Base-by-base conservation (phyloP, 2,329 filamentous ascomycete genomes). In the Diplodia scrobiculata region DNA sequence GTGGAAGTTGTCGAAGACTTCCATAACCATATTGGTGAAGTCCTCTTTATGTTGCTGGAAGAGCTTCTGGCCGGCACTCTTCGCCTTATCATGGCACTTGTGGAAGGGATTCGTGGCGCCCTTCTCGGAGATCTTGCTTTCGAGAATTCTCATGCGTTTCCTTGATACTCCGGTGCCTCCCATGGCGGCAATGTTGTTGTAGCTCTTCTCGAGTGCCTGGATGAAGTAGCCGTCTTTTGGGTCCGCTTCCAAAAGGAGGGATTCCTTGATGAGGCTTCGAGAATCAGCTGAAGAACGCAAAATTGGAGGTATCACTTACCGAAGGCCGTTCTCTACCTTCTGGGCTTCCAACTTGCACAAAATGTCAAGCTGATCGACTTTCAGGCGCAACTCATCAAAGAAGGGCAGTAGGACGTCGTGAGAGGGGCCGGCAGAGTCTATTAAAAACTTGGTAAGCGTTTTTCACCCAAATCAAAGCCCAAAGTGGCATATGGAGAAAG, bases 171-270 rank as follows among this genome's bases (percentile, higher is more conserved):
- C 32, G 10, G 63, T 25, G 27, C 67, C 55, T 6, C 14, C 3
- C 11, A 65, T 55, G 34, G 45, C 27, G 2, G 19, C 63, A 13
- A 55, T n/a, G 9, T 41, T 17, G 6, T 38, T 17, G 52, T 73
- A 73, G 25, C 70, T 54, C 0, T 54, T 5, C 2, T 34, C 3
- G 66, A 73, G 70, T 1, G 67, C 67, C 14, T 66, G 52, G 3
- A 59, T 45, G 19, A 73, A 67, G 51, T 72, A 72, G 41, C 67
- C 45, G 2, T 58, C 58, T 0, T 66, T 17, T 5, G 32, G 36
- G 10, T 67, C 11, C 17, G 14, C 34, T 13, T 17, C 14, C 9
- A 27, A 21, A 1, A 38, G 1, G 27, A 68, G 38, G 6, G 17
- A 5, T 54, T 50, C 19, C 55, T 59, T 14, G 25, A 38, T 54